Conservation (phyloP, 352 stramenopile species). For the Globisporangium acanthophoron region DNA sequence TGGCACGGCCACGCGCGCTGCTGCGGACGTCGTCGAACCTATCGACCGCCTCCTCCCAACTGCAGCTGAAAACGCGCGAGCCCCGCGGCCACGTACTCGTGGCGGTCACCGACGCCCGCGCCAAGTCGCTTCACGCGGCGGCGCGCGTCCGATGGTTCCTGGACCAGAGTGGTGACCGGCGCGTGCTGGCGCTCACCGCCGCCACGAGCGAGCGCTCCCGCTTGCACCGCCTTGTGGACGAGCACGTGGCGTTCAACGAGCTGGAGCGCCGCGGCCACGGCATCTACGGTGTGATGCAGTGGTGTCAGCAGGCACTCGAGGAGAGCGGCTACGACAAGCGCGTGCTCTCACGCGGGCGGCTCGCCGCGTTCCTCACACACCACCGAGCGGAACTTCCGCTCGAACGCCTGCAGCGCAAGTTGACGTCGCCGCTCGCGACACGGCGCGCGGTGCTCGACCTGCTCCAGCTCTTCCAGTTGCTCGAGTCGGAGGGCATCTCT, state of each 20-base stretch:
- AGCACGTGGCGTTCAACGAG: slow-evolving; percentile 39
- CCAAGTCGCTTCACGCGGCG: slow-evolving; percentile 20
- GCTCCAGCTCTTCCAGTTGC: slow-evolving; percentile 61
- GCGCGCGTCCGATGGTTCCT: slow-evolving; percentile 32
- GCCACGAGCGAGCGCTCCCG: slow-evolving; percentile 15
- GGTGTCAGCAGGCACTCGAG: slow-evolving; percentile 59
- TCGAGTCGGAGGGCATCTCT: slow-evolving; percentile 54
- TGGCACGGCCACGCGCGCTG: not conserved
- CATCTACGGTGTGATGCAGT: slow-evolving; percentile 47
- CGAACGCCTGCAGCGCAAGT: slow-evolving; percentile 23
- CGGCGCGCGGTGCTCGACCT: slow-evolving; percentile 52
- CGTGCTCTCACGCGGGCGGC: slow-evolving; percentile 36
- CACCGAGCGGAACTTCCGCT: slow-evolving; percentile 34
- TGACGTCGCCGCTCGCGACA: slow-evolving; percentile 47
- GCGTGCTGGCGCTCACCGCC: slow-evolving; percentile 36
- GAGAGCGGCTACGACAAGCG: slow-evolving; percentile 52
- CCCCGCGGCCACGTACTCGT: slow-evolving; percentile 30
- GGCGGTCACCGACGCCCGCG: slow-evolving; percentile 6
- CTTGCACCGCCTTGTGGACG: slow-evolving; percentile 21
- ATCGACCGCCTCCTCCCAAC: not conserved
- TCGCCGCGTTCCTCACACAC: slow-evolving; percentile 54
- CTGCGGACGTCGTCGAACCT: not conserved
- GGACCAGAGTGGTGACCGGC: slow-evolving; percentile 8
- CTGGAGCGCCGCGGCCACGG: slow-evolving; percentile 66
- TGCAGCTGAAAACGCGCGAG: slow-evolving; percentile 1